Percentiles rank a stretch among this genome's conserved stretches.
Conservation (phyloP, 192 early-diverging fungal genomes). For the Piromyces finnis region DNA sequence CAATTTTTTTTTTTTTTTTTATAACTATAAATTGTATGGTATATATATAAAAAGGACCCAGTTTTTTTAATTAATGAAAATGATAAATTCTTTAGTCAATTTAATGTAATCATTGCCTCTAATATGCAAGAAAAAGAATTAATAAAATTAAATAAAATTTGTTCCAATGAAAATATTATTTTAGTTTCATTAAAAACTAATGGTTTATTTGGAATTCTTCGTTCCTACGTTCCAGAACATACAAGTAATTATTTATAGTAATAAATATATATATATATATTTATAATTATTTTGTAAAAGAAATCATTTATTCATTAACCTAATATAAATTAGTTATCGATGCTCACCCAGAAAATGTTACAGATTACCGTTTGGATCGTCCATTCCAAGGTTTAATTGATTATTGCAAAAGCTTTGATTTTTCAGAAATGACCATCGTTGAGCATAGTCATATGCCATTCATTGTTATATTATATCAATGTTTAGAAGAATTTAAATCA, state of each 20-base stretch:
- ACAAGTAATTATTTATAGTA: conserved; percentile 31
- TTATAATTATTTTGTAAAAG: no score
- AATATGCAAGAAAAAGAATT: conserved; percentile 30
- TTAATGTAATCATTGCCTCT: conserved; percentile 59
- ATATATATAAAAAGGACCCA: conserved; percentile 10
- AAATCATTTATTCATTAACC: no score
- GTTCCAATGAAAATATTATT: conserved; percentile 39
- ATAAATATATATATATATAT: no score
- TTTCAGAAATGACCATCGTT: conserved; percentile 41
- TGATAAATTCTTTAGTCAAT: conserved; percentile 43
- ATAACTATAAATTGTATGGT: no score
- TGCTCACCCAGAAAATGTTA: conserved; percentile 54
- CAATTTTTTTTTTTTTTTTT: no score
- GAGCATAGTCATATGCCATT: conserved; percentile 72
- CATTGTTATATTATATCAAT: conserved; percentile 61
- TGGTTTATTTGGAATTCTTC: conserved; percentile 60
- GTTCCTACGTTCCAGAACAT: conserved; percentile 60
- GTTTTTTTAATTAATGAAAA: conserved; percentile 18
- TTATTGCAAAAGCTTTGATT: conserved; percentile 46
- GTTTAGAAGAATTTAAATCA: conserved; percentile 52
- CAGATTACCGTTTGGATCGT: conserved; percentile 64
- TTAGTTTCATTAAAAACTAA: conserved; percentile 48
- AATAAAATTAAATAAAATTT: conserved; percentile 34
- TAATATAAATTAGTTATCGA: conserved; percentile 72
- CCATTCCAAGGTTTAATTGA: conserved; percentile 56